Evolutionary conservation across 768 basidiomycete genomes (phyloP).

Genomic region (Sporobolomyces phaffii): DNA sequence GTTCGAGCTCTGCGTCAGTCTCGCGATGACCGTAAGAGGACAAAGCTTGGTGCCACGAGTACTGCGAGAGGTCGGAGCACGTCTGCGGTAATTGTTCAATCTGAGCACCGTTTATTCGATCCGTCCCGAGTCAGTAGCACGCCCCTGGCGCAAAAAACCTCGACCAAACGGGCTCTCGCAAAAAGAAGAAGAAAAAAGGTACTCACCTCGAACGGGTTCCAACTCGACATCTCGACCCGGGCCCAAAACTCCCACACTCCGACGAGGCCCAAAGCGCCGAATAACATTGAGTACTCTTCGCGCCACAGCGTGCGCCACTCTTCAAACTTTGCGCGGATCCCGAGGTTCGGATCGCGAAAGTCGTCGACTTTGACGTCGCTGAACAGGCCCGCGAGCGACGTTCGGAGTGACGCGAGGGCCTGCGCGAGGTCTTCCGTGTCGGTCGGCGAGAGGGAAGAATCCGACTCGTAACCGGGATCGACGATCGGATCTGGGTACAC

Average conservation of each 20-base stretch:
- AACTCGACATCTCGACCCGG: slow-evolving; percentile 49
- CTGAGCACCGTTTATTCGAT: neutral
- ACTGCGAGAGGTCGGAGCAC: slow-evolving; percentile 37
- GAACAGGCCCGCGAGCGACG: slow-evolving; percentile 28
- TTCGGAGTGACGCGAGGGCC: slow-evolving; percentile 12
- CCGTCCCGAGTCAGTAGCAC: no score
- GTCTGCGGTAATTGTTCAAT: slow-evolving; percentile 35
- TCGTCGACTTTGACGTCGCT: slow-evolving; percentile 41
- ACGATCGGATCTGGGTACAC: neutral
- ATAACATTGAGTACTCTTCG: slow-evolving; percentile 51
- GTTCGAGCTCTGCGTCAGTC: no score
- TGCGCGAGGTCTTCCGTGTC: slow-evolving; percentile 27
- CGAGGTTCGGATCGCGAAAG: slow-evolving; percentile 39
- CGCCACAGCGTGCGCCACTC: slow-evolving; percentile 47
- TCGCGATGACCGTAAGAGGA: slow-evolving; percentile 43
- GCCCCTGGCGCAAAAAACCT: no score
- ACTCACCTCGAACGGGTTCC: slow-evolving; percentile 50
- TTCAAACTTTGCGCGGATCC: slow-evolving; percentile 44
- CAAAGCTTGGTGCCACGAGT: slow-evolving; percentile 44
- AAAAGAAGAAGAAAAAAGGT: no score
- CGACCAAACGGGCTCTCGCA: no score
- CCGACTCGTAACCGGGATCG: slow-evolving; percentile 13
- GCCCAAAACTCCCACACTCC: slow-evolving; percentile 52
- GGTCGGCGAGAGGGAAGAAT: slow-evolving; percentile 27
- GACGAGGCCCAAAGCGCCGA: slow-evolving; percentile 48